Base-by-base conservation (phyloP, 2,329 filamentous ascomycete species). In the Epichloe hybrida region DNA sequence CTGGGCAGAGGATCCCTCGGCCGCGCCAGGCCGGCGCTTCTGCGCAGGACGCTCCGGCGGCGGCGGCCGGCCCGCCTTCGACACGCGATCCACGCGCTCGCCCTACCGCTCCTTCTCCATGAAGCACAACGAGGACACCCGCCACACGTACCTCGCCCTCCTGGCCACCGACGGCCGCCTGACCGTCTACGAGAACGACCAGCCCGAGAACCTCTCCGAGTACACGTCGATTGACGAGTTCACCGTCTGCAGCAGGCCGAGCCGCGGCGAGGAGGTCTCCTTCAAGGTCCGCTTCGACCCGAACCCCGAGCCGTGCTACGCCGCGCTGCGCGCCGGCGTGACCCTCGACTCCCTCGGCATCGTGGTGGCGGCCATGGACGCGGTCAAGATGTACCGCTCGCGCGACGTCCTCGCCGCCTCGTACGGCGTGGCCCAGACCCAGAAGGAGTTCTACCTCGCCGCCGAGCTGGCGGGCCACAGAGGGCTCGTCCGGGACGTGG, bases 201-300 rank as follows among this genome's bases (percentile, higher is more conserved):
- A 87, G 60, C 84, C 88, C 46, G 89, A 94, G 65, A 85, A 83
- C 55, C 73, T 95, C 53, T 77, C 81, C 20, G 83, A 88, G 53
- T 95, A 87, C 78, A 74, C 77, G 4, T 72, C 80, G 45, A 69
- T 95, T 44, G 88, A 93, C 64, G 80, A 87, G 55, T 86, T 93
- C 56, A 78, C 80, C 58, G 80, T 94, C 5, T 85, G 82, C 55
- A 69, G 80, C 37, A 75, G 80, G 50, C 88, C 88, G 1, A 73
- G 76, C 21, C 78, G 89, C 49, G 88, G 88, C 46, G 89, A 95
- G 57, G 91, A 96, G 68, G 85, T 87, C 3, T 83, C 83, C 50
- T 96, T 96, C 72, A 81, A 81, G 52, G 83, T 96, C 21, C 81
- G 81, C 53, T 96, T 95, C 64, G 89, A 97, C 64, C 88, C 89